phyloP scores from a whole-genome alignment of 306 rosid species.

The Prunus persica region Prunus_persica_NCBIv2 NC_034009.1:17739501-17740000 shows the following conservation, averaged over 20 bases:
- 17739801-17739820: constrained; percentile 65
- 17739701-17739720: constrained; percentile 70
- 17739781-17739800: constrained; percentile 51
- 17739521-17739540: neutral
- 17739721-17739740: constrained; percentile 55
- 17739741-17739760: constrained; percentile 53
- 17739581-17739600: constrained; percentile 30
- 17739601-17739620: constrained; percentile 25
- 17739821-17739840: constrained; percentile 64
- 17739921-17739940: constrained; percentile 57
- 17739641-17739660: constrained; percentile 74
- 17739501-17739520: too few species aligned
- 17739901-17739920: constrained; percentile 71
- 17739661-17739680: constrained; percentile 63
- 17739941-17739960: constrained; percentile 54
- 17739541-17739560: neutral
- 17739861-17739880: constrained; percentile 56
- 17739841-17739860: constrained; percentile 56
- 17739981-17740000: constrained; percentile 75
- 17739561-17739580: neutral
- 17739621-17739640: constrained; percentile 68
- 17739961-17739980: constrained; percentile 56
- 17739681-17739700: constrained; percentile 49
- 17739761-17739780: constrained; percentile 54
- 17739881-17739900: constrained; percentile 68